Base-by-base conservation (phyloP, 2,329 filamentous ascomycete species). In the Cladophialophora immunda region DNA sequence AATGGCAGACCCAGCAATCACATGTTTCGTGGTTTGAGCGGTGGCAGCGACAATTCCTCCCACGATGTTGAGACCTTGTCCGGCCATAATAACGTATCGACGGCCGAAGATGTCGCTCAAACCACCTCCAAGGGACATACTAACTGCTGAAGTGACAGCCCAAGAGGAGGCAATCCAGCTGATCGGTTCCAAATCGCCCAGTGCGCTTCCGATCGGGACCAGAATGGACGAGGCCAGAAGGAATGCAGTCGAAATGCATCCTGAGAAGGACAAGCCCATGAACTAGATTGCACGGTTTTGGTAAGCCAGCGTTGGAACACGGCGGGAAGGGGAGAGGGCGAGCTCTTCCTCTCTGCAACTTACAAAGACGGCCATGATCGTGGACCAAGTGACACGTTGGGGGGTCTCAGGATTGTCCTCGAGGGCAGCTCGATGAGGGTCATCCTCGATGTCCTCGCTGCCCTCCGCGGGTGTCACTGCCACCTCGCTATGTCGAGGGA, bases 91-190 rank as follows among this genome's bases (percentile, higher is more conserved):
- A 58, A 78, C 75, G 58, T 73, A 79, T 58, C 78, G 71, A 25
- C 78, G 73, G 27, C 78, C 77, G 55, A 80, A 78, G 19, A 80
- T 75, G 60, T 79, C 78, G 38, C 71, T 71, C 19, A 78, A 69
- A 15, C 76, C 72, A 9, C 78, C 78, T 5, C 77, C 74, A 22
- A 79, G 72, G 3, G 75, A 69, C 36, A 78, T 64, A 17, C 45
- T 53, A 1, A 70, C 60, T 9, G 68, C 62, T 15, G 66, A 66
- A 5, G 63, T 67, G 15, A 68, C 55, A 13, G 66, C 36, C 66
- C 66, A 68, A 13, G 62, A 56, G 1, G 63, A 64, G 2, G 63
- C 60, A 4, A 69, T 47, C 67, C 67, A 69, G 50, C 63, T 62
- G 56, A 66, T 67, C 2, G 56, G 63, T 11, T 32, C 36, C 38